A percentile compares a stretch with the other conserved stretches of the same genome.
Evolutionary conservation across 2,329 filamentous ascomycete species (phyloP).

Genomic region (Colletotrichum phormii): DNA sequence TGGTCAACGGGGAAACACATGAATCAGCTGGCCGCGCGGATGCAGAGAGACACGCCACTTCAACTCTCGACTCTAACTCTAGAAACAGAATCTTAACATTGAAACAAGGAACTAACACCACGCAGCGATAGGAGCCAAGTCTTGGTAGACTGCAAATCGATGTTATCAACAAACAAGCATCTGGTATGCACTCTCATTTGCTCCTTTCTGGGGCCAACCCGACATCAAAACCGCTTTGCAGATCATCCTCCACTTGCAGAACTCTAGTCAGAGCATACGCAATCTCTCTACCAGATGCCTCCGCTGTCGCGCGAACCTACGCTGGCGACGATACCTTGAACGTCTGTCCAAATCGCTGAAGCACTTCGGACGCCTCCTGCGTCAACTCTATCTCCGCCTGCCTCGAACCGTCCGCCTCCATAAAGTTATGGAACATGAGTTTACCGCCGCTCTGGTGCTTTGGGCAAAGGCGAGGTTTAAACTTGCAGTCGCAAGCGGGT

Average conservation of each 20-base stretch:
- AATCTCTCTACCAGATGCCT: background rate
- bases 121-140: background rate
- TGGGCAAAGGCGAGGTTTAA: slow-evolving; percentile 7
- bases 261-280: background rate
- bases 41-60: slow-evolving; percentile 9
- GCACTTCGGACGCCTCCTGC: slow-evolving; percentile 1
- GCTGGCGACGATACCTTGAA: background rate
- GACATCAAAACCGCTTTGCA: background rate
- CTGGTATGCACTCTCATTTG: slow-evolving; percentile 9
- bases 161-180: slow-evolving; percentile 18
- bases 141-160: background rate
- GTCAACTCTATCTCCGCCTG: slow-evolving; percentile 20
- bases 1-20: slow-evolving; percentile 10
- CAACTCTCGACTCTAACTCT: background rate
- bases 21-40: slow-evolving; percentile 24
- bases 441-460: background rate
- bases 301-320: background rate
- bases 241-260: slow-evolving; percentile 1
- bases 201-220: background rate
- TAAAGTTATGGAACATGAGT: slow-evolving; percentile 25
- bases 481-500: slow-evolving; percentile 8
- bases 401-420: slow-evolving; percentile 1
- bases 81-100: background rate
- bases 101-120: background rate
- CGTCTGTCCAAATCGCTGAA: background rate